Base-by-base conservation (phyloP, 345 rosid genomes). In the Conringia planisiliqua region DNA sequence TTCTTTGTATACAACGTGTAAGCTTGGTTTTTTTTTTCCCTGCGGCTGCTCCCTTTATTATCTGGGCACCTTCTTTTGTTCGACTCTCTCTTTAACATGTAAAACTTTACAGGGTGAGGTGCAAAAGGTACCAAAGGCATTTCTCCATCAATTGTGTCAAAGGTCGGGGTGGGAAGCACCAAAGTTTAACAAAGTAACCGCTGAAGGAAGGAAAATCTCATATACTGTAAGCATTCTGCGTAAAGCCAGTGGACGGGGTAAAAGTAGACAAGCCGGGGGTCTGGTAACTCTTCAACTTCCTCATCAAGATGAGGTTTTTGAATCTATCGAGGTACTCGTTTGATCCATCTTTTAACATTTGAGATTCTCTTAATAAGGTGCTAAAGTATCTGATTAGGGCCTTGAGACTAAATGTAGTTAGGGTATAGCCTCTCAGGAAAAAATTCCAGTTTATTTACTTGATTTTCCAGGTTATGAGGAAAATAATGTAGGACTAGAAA, bases 101-200 rank as follows among this genome's bases (percentile, higher is more conserved):
- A 56, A 51, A 50, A 20, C 6, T 48, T 51, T 85, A 67, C 84
- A 91, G 98, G 98, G 96, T 27, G 97, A 93, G 69, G 81, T 83
- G 13, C 80, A 70, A 54, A 93, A 82, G 78, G 85, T 84, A 57
- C 97, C 96, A 2, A 93, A 91, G 79, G 97, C 97, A 66, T 81
- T 89, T 76, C 91, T 93, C 66, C 98, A 93, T 80, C 94, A 89
- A 60, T 72, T 93, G 73, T 93, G 98, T 82, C 97, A 91, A 83
- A 84, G 85, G 72, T 88, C 90, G 71, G 92, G 92, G 71, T 93
- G 97, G 97, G 91, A 88, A 71, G 96, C 98, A 62, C 98, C 98
- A 11, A 93, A 91, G 74, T 93, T 93, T 67, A 84, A 84, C 68
- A 93, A 91, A 80, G 58, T 88, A 43, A 70, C 62, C 18, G 80